A percentile compares a stretch with the other conserved stretches of the same genome.
These are phyloP conservation scores for Vigna angularis DNA, from an alignment of 306 rosid species.

Conservation along the genomic window DNA sequence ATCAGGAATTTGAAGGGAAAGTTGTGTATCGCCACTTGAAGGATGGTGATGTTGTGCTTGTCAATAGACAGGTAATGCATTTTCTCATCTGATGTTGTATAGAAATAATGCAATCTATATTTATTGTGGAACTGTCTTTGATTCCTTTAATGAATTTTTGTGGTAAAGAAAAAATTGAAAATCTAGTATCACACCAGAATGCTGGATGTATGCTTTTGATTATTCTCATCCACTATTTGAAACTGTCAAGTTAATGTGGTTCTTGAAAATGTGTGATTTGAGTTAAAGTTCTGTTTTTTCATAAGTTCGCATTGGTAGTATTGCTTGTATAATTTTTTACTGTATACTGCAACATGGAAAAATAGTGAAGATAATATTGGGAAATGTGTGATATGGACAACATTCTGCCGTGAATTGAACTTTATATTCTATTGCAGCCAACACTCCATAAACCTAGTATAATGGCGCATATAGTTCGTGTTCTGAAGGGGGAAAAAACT, in stretches of 20 bases:
- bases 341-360: neutral
- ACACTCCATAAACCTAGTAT: conserved; percentile 99
- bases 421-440: conserved; percentile 68
- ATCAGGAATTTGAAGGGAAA: conserved; percentile 82
- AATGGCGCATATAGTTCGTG: conserved; percentile 95
- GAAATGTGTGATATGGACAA: conserved; percentile 4
- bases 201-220: conserved; percentile 6
- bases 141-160: neutral
- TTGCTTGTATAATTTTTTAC: conserved; percentile 25
- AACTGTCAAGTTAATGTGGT: neutral
- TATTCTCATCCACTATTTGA: conserved; percentile 15
- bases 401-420: conserved; percentile 35
- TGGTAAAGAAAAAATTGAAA: neutral
- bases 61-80: conserved; percentile 85
- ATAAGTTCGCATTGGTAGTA: neutral
- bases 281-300: conserved; percentile 6
- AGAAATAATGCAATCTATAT: neutral
- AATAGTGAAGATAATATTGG: conserved; percentile 23
- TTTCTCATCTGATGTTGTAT: conserved; percentile 35
- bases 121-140: neutral
- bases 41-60: conserved; percentile 96
- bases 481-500: conserved; percentile 94
- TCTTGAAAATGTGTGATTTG: neutral
- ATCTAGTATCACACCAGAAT: neutral
- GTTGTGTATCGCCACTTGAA: conserved; percentile 85